Evolutionary conservation across 176 grass and related monocot genomes (phyloP), one percentile per base, ranked within the genome.

Genomic region (Aegilops tauschii): DNA sequence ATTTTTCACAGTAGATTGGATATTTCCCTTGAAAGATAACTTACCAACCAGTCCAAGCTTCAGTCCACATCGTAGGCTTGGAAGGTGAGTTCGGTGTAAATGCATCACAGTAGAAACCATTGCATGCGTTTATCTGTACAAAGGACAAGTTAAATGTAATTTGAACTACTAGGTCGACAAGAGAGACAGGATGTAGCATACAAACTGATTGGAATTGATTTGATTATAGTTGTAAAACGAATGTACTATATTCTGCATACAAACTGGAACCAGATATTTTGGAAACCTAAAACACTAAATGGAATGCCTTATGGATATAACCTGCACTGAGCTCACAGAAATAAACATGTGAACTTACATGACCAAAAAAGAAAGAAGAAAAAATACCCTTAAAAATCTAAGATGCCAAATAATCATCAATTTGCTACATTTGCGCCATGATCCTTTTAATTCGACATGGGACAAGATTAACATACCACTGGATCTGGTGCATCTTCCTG

Each of bases 21-120:
- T 35, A 67, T 56, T 50, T 35, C 52, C 40, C 52, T 66, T 17
- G 21, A 73, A n/a, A 21, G 65, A 39, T 7, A 89, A 83, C 47
- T 68, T 93, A 99, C 97, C 97, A 99, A 29, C 97, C 97, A 89
- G 92, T 99, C 97, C 97, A 99, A 90, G 97, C 94, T 97, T 99
- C 97, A 61, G 97, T 99, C 97, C 97, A 99, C 97, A 99, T 99
- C 12, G 65, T 87, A 80, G 97, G 97, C 85, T 99, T 99, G 76
- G 93, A 93, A 84, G 92, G 80, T 28, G 85, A 79, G 86, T 99
- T 99, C 29, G 97, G 94, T 65, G 92, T 78, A 90, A 99, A 99
- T 71, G 97, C 75, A 74, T 99, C 97, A 87, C 97, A 99, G 77
- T 99, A 99, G 87, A 99, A 99, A 74, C 97, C 97, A 89, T 99